A percentile compares a stretch with the other conserved stretches of the same genome.
These are phyloP conservation scores for Podospora pseudocomata DNA, from an alignment of 495 filamentous ascomycete genomes.

Conservation along the genomic window DNA sequence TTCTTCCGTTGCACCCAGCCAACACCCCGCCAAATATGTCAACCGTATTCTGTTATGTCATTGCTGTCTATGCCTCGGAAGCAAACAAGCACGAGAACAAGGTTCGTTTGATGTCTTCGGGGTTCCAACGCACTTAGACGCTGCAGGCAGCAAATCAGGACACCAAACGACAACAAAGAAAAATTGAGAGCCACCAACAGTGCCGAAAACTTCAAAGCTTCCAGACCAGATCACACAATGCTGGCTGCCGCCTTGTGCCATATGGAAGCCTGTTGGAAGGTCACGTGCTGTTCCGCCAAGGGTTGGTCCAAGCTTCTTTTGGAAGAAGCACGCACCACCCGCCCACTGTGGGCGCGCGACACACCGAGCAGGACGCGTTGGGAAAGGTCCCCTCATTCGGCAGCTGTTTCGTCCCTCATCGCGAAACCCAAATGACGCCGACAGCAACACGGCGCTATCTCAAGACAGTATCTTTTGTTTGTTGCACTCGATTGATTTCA, in stretches of 20 bases:
- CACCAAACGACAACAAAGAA: not conserved
- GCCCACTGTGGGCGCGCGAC: not conserved
- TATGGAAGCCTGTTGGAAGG: not conserved
- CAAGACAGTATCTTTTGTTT: not conserved
- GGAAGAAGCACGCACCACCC: not conserved
- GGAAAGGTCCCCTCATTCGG: conserved; percentile 11
- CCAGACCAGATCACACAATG: not conserved
- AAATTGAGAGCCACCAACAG: not conserved
- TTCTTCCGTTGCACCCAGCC: not conserved
- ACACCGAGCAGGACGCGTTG: conserved; percentile 15
- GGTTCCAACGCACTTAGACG: not conserved
- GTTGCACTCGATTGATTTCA: not conserved
- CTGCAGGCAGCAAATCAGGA: not conserved
- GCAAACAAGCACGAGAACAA: not conserved
- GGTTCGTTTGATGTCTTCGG: not conserved
- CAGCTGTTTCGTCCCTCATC: not conserved
- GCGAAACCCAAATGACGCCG: conserved; percentile 10
- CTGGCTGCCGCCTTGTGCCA: not conserved
- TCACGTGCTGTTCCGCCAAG: not conserved
- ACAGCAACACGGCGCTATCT: conserved; percentile 4
- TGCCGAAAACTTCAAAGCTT: not conserved
- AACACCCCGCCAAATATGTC: not conserved
- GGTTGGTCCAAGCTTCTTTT: not conserved
- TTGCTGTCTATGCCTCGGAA: not conserved
- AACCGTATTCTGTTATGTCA: not conserved